Base-by-base conservation (phyloP, 352 stramenopile genomes). In the Phytophthora niederhauseri region DNA sequence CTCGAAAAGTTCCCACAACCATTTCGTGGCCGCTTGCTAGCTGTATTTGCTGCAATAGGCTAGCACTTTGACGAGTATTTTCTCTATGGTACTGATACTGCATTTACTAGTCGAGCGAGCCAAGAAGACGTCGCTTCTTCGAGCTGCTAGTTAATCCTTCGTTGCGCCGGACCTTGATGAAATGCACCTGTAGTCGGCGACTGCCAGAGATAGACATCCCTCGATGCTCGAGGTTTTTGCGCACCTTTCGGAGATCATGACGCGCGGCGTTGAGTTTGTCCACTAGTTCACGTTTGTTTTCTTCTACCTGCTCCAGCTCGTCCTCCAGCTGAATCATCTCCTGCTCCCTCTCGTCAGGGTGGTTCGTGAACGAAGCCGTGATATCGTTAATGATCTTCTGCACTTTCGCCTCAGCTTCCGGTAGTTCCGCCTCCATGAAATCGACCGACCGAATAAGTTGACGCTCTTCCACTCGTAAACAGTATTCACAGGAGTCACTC, bases 371-470 rank as follows among this genome's bases (percentile, higher is more conserved):
- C 14, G 76, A 88, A 31, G 66, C 48, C 1, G 73, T 79, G 53
- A 90, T 90, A 26, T 76, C 78, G 30, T 85, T 72, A 46, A 86
- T 77, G 45, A 82, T 76, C 5, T 68, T 75, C 64, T 90, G 78
- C 46, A 84, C 82, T 36, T 76, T 81, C 22, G 77, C 78, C 64
- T 85, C 72, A n/a, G 81, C 70, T 41, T 89, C 75, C 15, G 72
- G 77, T 57, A 78, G 72, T 45, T 91, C 79, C n/a, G 60, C 60
- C 50, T 87, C 76, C 72, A 86, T 83, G 24, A 77, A 61, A 51
- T 90, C 77, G 19, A 87, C 62, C 0, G 74, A 74, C 12, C 82
- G 82, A 34, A 75, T 67, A 46, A 81, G 50, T 28, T 83, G 80
- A 12, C 79, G 77, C 30, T 91, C 82, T 57, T 80, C 67, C 26